Evolutionary conservation across 306 rosid species (phyloP), one percentile per base, ranked within the genome.

Genomic region (Cicer chorassanicum): DNA sequence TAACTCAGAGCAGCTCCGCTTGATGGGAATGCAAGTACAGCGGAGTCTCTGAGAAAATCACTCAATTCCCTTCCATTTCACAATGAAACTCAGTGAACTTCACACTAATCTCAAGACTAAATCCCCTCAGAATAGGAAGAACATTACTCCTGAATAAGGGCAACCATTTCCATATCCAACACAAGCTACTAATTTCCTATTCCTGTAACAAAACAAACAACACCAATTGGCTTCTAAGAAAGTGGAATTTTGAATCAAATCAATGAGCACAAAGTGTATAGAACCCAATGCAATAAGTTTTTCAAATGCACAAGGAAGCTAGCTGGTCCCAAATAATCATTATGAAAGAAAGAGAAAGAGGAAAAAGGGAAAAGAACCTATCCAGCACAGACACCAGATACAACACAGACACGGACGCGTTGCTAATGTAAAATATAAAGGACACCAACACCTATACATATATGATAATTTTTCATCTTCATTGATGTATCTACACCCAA

Each of bases 1-100:
- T 68, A 78, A 63, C 82, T 79, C 78, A 81, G 68, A 82, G 83
- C 65, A 72, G 88, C 78, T 80, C 88, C 83, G 76, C 93, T 84
- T 83, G 87, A 83, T 76, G 63, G 77, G 78, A 84, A 36, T 34
- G 57, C 46, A 65, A 44, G 72, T 40, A 78, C n/a, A 69, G 80
- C 70, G 75, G 81, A 77, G 82, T 69, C 78, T 78, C 74, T 41
- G 84, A 82, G 78, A 76, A 75, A 43, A 76, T 44, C 74, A 78
- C 6, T 84, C 82, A 82, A 53, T 63, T 59, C 63, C 59, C 68
- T 59, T 51, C 44, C 82, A 74, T 85, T 78, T 29, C 36, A 42
- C 45, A 5, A 65, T 0, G 18, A 53, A 77, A 40, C 65, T 65
- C 38, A 10, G 42, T 14, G 16, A 75, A 40, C n/a, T 36, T 45